Evolutionary conservation across 805 yeast genomes (phyloP).

Genomic region (Sugiyamaella boreocaroliniensis): DNA sequence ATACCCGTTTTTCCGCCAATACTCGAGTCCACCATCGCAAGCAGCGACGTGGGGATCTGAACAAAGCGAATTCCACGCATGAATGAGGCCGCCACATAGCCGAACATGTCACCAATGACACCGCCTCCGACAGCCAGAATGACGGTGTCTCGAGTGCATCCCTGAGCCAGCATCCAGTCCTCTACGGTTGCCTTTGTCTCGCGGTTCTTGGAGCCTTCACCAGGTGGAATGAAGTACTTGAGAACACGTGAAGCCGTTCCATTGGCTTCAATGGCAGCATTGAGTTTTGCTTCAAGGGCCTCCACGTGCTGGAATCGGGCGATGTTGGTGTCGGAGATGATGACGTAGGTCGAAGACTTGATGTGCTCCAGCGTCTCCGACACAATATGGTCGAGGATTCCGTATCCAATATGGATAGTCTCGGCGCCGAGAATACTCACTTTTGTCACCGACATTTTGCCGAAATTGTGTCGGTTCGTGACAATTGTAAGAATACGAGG

Average conservation of each 20-base stretch:
- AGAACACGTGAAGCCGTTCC: constrained; percentile 46
- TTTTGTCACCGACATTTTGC: constrained; percentile 14
- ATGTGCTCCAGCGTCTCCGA: constrained; percentile 52
- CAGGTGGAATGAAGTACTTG: constrained; percentile 76
- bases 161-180: constrained; percentile 71
- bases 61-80: constrained; percentile 96
- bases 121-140: constrained; percentile 97
- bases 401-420: constrained; percentile 84
- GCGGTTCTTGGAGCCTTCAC: constrained; percentile 84
- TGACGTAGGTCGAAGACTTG: constrained; percentile 85
- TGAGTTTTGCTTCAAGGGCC: constrained; percentile 55
- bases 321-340: constrained; percentile 81
- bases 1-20: constrained; percentile 98
- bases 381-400: constrained; percentile 68
- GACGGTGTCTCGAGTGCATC: constrained; percentile 94
- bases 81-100: constrained; percentile 97
- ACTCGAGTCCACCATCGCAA: constrained; percentile 97
- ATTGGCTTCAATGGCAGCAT: constrained; percentile 22
- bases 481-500: neutral
- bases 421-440: constrained; percentile 53
- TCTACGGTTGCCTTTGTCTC: constrained; percentile 88
- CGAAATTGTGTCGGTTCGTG: neutral
- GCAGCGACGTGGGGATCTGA: constrained; percentile 87
- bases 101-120: constrained; percentile 98
- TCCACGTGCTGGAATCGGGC: constrained; percentile 29